phyloP scores from a whole-genome alignment of 1,284 basidiomycete species.

The Ustilago xerochloae region DNA sequence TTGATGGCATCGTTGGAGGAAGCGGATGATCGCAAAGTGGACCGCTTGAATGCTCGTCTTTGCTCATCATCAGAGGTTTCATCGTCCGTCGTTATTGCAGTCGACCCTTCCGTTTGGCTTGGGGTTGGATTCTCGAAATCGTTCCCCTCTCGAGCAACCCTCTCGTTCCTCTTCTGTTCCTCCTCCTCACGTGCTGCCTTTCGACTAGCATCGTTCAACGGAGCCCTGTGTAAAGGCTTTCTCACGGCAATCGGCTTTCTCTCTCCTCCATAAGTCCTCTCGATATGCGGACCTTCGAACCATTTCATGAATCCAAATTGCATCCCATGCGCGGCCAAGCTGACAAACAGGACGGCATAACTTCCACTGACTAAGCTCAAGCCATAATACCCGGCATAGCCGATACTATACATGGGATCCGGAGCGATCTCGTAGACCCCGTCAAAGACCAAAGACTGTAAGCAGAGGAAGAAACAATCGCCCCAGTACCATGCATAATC shows the following conservation, averaged over 20 bases:
- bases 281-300: slow-evolving; percentile 93
- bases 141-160: neutral
- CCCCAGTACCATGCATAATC: slow-evolving; percentile 89
- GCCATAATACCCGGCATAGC: slow-evolving; percentile 80
- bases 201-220: slow-evolving; percentile 58
- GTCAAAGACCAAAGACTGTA: slow-evolving; percentile 88
- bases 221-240: slow-evolving; percentile 37
- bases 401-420: slow-evolving; percentile 94
- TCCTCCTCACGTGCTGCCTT: slow-evolving; percentile 32
- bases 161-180: neutral
- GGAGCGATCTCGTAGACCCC: slow-evolving; percentile 93
- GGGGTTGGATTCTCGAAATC: slow-evolving; percentile 33
- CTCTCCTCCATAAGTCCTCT: slow-evolving; percentile 63
- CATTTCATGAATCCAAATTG: slow-evolving; percentile 96
- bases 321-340: slow-evolving; percentile 88
- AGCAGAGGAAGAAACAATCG: slow-evolving; percentile 87
- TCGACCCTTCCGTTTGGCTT: slow-evolving; percentile 47
- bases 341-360: slow-evolving; percentile 91
- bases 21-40: slow-evolving; percentile 26
- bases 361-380: slow-evolving; percentile 87
- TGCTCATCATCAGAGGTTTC: slow-evolving; percentile 36
- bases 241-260: slow-evolving; percentile 52
- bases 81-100: slow-evolving; percentile 43
- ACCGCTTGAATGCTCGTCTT: slow-evolving; percentile 10
- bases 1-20: slow-evolving; percentile 46